These are phyloP conservation scores for Mycena indigotica DNA, from an alignment of 768 basidiomycete genomes.

Conservation along the genomic window DNA sequence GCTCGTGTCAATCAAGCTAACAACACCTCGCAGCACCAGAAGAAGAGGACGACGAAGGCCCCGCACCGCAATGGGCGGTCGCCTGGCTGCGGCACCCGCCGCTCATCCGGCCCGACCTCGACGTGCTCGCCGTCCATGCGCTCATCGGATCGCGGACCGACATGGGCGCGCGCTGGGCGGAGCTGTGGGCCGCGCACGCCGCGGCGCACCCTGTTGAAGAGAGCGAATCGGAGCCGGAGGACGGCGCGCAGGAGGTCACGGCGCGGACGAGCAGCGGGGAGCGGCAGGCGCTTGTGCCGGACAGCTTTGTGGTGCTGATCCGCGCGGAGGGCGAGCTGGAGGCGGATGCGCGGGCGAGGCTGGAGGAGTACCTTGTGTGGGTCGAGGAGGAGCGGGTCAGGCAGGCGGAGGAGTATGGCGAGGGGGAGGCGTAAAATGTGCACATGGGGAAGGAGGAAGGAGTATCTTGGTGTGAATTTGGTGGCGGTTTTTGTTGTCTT, in stretches of 20 bases:
- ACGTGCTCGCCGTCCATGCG: slow-evolving; percentile 11
- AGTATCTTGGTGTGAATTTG: too few relatives aligned
- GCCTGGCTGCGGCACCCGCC: slow-evolving; percentile 11
- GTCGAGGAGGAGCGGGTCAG: slow-evolving; percentile 6
- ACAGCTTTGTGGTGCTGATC: slow-evolving; percentile 17
- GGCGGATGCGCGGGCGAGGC: slow-evolving; percentile 11
- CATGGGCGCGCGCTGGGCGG: slow-evolving; percentile 12
- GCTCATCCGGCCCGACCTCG: neutral
- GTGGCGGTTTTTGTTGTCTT: too few relatives aligned
- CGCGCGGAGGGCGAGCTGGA: slow-evolving; percentile 21
- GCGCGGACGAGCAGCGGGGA: neutral
- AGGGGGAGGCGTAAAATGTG: too few relatives aligned
- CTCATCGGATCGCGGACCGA: slow-evolving; percentile 12
- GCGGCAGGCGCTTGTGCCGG: slow-evolving; percentile 16
- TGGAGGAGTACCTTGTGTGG: slow-evolving; percentile 14
- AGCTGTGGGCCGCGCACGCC: slow-evolving; percentile 10
- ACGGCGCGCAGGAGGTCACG: neutral
- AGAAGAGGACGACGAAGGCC: neutral
- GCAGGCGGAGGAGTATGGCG: neutral
- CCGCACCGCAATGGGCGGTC: slow-evolving; percentile 12
- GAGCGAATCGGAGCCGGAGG: neutral
- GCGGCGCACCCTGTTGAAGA: neutral
- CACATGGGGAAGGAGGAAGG: too few relatives aligned
- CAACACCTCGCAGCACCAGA: neutral
- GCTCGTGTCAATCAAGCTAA: neutral